Percentiles rank a stretch among this genome's conserved stretches.
phyloP scores from a whole-genome alignment of 805 yeast species.

The Yarrowia osloensis region DNA sequence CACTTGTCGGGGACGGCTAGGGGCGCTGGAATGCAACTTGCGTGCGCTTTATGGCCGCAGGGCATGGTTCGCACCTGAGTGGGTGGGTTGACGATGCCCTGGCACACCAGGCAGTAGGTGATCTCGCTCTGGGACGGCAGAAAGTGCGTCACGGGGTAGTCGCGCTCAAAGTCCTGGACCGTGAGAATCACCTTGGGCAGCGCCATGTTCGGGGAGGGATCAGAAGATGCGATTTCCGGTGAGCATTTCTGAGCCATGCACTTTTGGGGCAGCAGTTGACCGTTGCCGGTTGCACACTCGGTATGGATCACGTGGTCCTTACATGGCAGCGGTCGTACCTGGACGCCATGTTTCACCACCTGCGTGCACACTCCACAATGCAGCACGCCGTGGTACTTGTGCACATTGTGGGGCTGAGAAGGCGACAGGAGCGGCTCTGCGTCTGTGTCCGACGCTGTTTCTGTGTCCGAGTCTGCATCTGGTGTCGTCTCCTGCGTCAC shows the following conservation, averaged over 20 bases:
- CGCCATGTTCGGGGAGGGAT: neutral
- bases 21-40: conserved; percentile 7
- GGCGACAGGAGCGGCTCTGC: neutral
- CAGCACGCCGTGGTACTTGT: conserved; percentile 6
- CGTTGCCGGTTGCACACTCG: neutral
- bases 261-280: neutral
- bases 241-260: conserved; percentile 13
- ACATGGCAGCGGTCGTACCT: neutral
- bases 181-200: conserved; percentile 21
- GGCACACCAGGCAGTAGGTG: conserved; percentile 9
- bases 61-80: conserved; percentile 20
- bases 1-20: conserved; percentile 1
- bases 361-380: neutral
- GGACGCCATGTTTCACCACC: conserved; percentile 9
- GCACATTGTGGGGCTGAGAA: conserved; percentile 8
- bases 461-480: neutral
- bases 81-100: neutral
- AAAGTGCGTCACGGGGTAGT: conserved; percentile 12
- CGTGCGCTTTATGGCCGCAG: conserved; percentile 19
- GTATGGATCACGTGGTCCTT: neutral
- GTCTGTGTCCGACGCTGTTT: neutral
- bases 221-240: neutral
- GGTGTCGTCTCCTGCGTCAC: neutral
- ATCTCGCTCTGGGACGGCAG: neutral
- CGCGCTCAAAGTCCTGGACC: conserved; percentile 19